Evolutionary conservation across 2,329 filamentous ascomycete genomes (phyloP).

Genomic region (Arthrobotrys entomopaga): DNA sequence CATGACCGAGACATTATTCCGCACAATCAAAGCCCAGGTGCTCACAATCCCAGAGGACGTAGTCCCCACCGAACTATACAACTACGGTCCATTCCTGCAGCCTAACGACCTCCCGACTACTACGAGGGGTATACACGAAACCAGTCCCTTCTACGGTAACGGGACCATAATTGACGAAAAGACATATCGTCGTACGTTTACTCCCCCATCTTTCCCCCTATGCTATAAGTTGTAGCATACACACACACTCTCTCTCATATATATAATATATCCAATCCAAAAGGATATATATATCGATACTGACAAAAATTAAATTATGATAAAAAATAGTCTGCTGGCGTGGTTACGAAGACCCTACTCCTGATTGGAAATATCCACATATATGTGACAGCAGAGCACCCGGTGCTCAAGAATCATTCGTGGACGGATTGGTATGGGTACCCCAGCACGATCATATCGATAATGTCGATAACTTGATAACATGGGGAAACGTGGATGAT

Average conservation of each 20-base stretch:
- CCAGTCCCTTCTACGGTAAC: slow-evolving; percentile 28
- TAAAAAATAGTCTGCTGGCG: slow-evolving; percentile 49
- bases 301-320: too few species aligned
- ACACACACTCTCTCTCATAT: too few species aligned
- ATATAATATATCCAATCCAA: too few species aligned
- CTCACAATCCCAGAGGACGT: slow-evolving; percentile 8
- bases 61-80: slow-evolving; percentile 9
- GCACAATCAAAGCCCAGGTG: slow-evolving; percentile 21
- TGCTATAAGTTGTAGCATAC: too few species aligned
- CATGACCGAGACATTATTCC: neutral
- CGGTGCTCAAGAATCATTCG: neutral
- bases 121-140: slow-evolving; percentile 9
- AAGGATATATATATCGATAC: too few species aligned
- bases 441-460: neutral
- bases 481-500: neutral
- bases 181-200: slow-evolving; percentile 19
- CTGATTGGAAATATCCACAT: slow-evolving; percentile 23
- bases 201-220: too few species aligned
- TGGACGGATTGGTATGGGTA: slow-evolving; percentile 21
- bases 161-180: neutral
- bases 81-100: slow-evolving; percentile 18
- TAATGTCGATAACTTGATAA: slow-evolving; percentile 8
- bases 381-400: slow-evolving; percentile 21
- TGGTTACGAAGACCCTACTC: slow-evolving; percentile 6
- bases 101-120: slow-evolving; percentile 12